Evolutionary conservation across 208 protist species (phyloP), one percentile per base, ranked within the genome.

Genomic region (Crithidia bombi): DNA sequence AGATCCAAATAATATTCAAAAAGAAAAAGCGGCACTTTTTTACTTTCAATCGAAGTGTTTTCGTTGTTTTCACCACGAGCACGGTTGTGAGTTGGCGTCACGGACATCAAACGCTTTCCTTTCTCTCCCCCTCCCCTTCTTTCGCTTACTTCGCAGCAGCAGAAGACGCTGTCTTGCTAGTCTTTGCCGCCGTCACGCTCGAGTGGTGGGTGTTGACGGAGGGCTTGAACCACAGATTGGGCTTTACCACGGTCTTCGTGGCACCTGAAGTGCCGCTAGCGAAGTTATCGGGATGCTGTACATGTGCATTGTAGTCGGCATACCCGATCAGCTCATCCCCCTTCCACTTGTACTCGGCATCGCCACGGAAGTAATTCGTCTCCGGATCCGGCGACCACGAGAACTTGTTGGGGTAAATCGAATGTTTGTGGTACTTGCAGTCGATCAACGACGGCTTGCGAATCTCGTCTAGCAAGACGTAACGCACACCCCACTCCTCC

Each of bases 341-440:
- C 64, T 89, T 89, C 91, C 91, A 96, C 70, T 89, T 89, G 75
- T 67, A 93, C 66, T 96, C 91, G 4, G 83, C 82, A 62, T 96
- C 91, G 7, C 91, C 88, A 26, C 85, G 81, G 64, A 76, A 71
- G 44, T 81, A 72, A 73, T 94, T 90, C 33, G 82, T 93, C 56
- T 86, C 76, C 9, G 91, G 91, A 56, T 85, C 73, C 6, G 85
- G 87, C 6, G 84, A 74, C 79, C 89, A 94, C 26, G 78, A 77
- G 70, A 96, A 96, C 63, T 96, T 96, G 75, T 94, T 68, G 9
- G 85, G 66, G 78, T 87, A 96, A 30, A 96, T 66, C 2, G 67
- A 36, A 57, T 96, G 91, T 49, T 75, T 80, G 73, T 91, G 79
- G 71, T 93, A 93, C 66, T 86, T 89, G 65, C 70, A 77, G 70